phyloP scores from a whole-genome alignment of 2,329 filamentous ascomycete species.

The Seiridium unicorne region DNA sequence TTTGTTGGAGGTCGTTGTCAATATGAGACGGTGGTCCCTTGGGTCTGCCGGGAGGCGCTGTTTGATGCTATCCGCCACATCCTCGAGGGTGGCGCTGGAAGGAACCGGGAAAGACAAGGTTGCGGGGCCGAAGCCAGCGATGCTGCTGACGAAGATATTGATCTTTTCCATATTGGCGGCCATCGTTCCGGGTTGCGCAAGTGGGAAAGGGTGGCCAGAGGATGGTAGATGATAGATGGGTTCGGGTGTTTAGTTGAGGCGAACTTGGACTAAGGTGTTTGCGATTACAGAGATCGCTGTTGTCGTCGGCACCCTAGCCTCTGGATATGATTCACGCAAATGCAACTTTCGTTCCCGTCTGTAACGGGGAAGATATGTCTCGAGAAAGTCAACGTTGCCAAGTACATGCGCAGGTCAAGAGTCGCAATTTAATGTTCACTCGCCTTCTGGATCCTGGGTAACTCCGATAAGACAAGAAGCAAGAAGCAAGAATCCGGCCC shows the following conservation, averaged over 20 bases:
- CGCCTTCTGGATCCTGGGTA: not conserved
- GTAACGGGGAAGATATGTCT: not conserved
- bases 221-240: not conserved
- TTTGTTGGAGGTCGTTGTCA: slow-evolving; percentile 81
- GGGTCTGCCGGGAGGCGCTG: slow-evolving; percentile 52
- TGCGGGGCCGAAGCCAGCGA: slow-evolving; percentile 78
- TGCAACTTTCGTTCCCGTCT: not conserved
- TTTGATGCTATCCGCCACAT: slow-evolving; percentile 64
- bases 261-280: not conserved
- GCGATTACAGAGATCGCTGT: not conserved
- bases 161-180: slow-evolving; percentile 39
- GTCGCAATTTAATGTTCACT: not conserved
- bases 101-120: slow-evolving; percentile 76
- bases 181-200: too few species aligned
- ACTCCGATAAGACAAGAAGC: not conserved
- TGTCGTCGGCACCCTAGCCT: not conserved
- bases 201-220: not conserved
- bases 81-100: slow-evolving; percentile 60
- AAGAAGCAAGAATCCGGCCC: not conserved
- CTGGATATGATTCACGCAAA: not conserved
- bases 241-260: not conserved
- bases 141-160: slow-evolving; percentile 83
- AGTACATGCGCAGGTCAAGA: not conserved
- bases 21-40: slow-evolving; percentile 61
- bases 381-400: not conserved